Conservation (phyloP, 176 grass and related monocot genomes). For the Rhipidocladum racemiflorum region DNA sequence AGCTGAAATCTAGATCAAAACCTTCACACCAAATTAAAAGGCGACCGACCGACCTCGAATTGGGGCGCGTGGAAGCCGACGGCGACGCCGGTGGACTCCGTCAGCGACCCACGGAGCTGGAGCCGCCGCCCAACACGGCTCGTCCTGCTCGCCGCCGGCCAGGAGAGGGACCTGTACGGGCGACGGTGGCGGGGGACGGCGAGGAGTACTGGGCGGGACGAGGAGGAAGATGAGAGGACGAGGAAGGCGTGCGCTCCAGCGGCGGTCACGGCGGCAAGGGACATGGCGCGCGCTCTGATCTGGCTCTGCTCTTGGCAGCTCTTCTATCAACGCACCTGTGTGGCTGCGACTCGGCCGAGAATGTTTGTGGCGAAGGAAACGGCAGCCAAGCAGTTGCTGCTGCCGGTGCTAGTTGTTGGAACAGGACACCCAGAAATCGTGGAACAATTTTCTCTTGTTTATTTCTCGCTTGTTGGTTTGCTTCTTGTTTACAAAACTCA, state of each 20-base stretch:
- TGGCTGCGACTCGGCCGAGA: background rate
- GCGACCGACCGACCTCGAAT: slow-evolving; percentile 48
- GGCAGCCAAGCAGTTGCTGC: no score
- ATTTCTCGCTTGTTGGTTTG: no score
- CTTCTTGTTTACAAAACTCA: no score
- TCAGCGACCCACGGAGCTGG: slow-evolving; percentile 53
- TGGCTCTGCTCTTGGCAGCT: background rate
- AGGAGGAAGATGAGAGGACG: background rate
- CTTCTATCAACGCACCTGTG: background rate
- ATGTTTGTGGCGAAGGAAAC: no score
- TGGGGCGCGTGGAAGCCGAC: slow-evolving; percentile 54
- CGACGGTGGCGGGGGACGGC: background rate
- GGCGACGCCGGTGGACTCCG: slow-evolving; percentile 45
- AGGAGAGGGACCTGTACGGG: background rate
- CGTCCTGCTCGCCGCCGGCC: background rate
- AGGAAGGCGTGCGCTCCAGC: background rate
- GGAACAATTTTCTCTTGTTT: no score
- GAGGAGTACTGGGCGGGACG: background rate
- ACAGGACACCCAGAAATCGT: no score
- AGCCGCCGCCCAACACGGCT: background rate
- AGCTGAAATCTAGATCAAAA: background rate
- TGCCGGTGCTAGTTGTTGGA: no score
- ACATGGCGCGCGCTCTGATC: background rate
- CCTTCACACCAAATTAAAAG: background rate
- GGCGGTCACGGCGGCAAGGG: slow-evolving; percentile 1